A percentile compares a stretch with the other conserved stretches of the same genome.
These are phyloP conservation scores for Candida yuanshanica DNA, from an alignment of 805 yeast genomes.

Conservation along the genomic window DNA sequence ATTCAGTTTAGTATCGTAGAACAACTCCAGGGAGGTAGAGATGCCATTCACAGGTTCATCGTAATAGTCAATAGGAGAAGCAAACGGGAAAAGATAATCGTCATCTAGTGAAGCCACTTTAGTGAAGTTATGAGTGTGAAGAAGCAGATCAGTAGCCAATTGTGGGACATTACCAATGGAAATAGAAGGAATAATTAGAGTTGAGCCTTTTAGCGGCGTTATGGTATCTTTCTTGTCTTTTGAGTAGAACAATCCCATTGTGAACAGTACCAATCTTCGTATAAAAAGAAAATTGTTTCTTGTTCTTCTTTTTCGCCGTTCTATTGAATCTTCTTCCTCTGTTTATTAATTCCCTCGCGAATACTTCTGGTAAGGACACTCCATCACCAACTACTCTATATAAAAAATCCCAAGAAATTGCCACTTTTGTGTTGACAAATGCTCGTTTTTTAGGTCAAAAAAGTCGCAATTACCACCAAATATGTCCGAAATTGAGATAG, in stretches of 20 bases:
- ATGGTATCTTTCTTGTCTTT: neutral
- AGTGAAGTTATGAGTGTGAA: slow-evolving; percentile 57
- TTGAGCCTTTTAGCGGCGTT: neutral
- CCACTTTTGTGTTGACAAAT: neutral
- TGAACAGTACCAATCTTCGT: no score
- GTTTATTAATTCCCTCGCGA: no score
- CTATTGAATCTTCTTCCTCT: no score
- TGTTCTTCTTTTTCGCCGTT: no score
- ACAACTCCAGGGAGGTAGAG: slow-evolving; percentile 65
- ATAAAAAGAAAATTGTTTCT: no score
- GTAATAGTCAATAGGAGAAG: slow-evolving; percentile 64
- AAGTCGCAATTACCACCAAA: neutral
- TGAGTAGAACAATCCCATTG: neutral
- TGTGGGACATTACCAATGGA: slow-evolving; percentile 92
- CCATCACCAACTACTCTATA: neutral
- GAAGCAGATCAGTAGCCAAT: slow-evolving; percentile 63
- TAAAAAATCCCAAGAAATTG: neutral
- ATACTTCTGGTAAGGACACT: neutral
- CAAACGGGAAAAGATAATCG: slow-evolving; percentile 68
- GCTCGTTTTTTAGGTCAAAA: neutral
- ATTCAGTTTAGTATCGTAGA: slow-evolving; percentile 33
- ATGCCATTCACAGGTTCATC: slow-evolving; percentile 20
- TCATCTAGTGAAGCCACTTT: slow-evolving; percentile 53
- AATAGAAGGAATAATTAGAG: slow-evolving; percentile 55
- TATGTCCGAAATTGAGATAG: slow-evolving; percentile 37